A percentile compares a stretch with the other conserved stretches of the same genome.
phyloP scores from a whole-genome alignment of 257 asterid species.

The Parsonsia alboflavescens region DNA sequence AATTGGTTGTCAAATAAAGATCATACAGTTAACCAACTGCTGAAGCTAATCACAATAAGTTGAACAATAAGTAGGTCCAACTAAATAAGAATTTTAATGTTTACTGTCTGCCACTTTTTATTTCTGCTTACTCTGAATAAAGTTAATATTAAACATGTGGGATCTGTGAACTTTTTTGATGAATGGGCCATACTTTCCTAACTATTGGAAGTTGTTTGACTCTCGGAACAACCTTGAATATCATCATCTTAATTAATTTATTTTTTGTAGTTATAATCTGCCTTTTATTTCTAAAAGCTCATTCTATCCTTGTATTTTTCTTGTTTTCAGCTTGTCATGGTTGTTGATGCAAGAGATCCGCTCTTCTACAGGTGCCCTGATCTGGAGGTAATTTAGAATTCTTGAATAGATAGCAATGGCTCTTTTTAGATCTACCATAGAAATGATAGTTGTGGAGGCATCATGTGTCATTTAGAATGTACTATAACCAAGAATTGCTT shows the following conservation, averaged over 20 bases:
- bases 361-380: constrained; percentile 97
- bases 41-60: not conserved
- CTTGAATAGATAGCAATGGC: not conserved
- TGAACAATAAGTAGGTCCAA: not conserved
- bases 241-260: not conserved
- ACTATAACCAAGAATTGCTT: not conserved
- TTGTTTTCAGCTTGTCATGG: constrained; percentile 74
- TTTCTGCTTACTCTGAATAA: not conserved
- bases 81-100: not conserved
- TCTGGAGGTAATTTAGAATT: constrained; percentile 62
- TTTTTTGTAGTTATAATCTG: constrained; percentile 1
- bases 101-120: not conserved
- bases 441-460: not conserved
- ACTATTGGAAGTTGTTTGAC: too few relatives aligned
- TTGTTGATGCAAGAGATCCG: constrained; percentile 97
- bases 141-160: not conserved
- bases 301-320: constrained; percentile 15
- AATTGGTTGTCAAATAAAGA: not conserved
- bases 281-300: not conserved
- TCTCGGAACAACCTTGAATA: not conserved
- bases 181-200: not conserved
- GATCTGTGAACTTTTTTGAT: too few relatives aligned
- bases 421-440: not conserved
- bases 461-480: not conserved
- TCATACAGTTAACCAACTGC: not conserved